Evolutionary conservation across 345 rosid genomes (phyloP), one percentile per base, ranked within the genome.

Genomic region (Aquilaria sinensis): DNA sequence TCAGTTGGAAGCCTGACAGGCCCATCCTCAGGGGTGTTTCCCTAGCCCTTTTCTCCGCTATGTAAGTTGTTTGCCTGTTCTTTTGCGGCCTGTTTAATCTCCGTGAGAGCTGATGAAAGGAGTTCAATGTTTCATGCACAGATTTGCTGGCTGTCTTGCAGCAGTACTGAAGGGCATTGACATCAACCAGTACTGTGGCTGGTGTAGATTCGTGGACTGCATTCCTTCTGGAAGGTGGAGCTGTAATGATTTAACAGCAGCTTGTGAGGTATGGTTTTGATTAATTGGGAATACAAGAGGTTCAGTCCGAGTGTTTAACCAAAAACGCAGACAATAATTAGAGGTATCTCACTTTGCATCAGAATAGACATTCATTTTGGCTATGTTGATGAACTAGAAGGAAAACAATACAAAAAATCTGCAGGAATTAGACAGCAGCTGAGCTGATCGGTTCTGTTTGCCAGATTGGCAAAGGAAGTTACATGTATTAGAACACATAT

Each of bases 121-220:
- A 61, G 23, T 52, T 29, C 7, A 37, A 37, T 61, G 13, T 62
- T 62, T 34, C 51, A n/a, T 37, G 9, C 56, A 31, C 69, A 93
- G 97, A 62, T 52, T 85, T 41, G 65, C 64, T 8, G 92, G 85
- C 29, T 75, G 83, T 74, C 74, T 87, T 29, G 72, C 73, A 51
- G 75, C 82, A 34, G 76, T 71, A 9, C 66, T 72, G 58, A 60
- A 43, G 69, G 91, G 92, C 37, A 55, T 81, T 63, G 75, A 89
- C 64, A 45, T 84, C n/a, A 79, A 82, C 81, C 77, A 68, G 45
- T 58, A 85, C 47, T 93, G 97, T 75, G 63, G 73, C 12, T 83
- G 91, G 94, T 89, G 97, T 67, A 66, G 76, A 66, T 87, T 80
- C 64, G 30, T 83, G 29, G 86, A 89, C 57, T 89, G 97, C 73